phyloP scores from a whole-genome alignment of 2,329 filamentous ascomycete genomes.

The Septoria petroselini region DNA sequence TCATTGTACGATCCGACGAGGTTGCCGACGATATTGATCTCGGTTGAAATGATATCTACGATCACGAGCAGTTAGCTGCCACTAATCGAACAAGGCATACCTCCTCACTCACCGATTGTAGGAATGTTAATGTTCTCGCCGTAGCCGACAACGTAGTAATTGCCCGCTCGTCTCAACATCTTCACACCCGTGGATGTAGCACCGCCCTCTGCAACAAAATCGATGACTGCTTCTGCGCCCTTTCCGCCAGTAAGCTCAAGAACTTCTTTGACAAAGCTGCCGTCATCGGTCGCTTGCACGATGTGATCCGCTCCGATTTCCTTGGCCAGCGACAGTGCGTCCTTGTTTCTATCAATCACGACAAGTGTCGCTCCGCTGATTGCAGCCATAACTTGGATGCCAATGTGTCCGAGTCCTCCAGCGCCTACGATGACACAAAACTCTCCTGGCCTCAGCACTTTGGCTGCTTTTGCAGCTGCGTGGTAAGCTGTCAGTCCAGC shows the following conservation, averaged over 20 bases:
- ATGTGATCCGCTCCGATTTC: slow-evolving; percentile 30
- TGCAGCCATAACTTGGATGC: slow-evolving; percentile 31
- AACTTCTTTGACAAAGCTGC: slow-evolving; percentile 29
- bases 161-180: slow-evolving; percentile 30
- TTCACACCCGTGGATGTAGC: slow-evolving; percentile 29
- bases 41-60: slow-evolving; percentile 31
- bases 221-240: slow-evolving; percentile 30
- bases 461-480: slow-evolving; percentile 28
- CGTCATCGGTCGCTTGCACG: slow-evolving; percentile 21
- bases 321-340: slow-evolving; percentile 29
- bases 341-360: slow-evolving; percentile 28
- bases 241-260: slow-evolving; percentile 26
- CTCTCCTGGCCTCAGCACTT: slow-evolving; percentile 28
- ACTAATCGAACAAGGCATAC: neutral
- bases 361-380: slow-evolving; percentile 30
- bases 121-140: slow-evolving; percentile 14
- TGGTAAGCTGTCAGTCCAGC: slow-evolving; percentile 31
- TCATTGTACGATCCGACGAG: slow-evolving; percentile 30
- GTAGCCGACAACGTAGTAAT: slow-evolving; percentile 30
- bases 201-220: slow-evolving; percentile 31
- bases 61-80: slow-evolving; percentile 20
- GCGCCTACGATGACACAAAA: slow-evolving; percentile 30
- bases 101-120: slow-evolving; percentile 4
- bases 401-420: slow-evolving; percentile 23
- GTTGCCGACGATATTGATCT: slow-evolving; percentile 32